Evolutionary conservation across 306 rosid species (phyloP).

Genomic region (Fagus sylvatica): DNA sequence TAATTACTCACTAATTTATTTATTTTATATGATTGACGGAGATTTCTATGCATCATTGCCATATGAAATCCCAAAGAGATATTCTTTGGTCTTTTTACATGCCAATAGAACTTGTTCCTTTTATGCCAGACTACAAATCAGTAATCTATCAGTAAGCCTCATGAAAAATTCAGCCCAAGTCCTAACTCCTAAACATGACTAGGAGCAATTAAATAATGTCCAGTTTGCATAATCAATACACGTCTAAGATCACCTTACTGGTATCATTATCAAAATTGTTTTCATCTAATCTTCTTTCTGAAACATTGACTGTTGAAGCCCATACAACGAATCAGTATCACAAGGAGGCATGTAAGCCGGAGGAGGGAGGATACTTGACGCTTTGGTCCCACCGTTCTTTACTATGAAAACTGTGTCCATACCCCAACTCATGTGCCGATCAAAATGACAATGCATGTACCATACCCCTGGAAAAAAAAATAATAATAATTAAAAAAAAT

Average conservation of each 20-base stretch:
- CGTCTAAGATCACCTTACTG: background rate
- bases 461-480: background rate
- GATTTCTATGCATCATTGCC: too few species aligned
- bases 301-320: background rate
- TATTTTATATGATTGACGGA: too few species aligned
- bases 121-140: too few species aligned
- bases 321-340: background rate
- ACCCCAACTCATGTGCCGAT: constrained; percentile 14
- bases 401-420: constrained; percentile 9
- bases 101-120: too few species aligned
- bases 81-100: too few species aligned
- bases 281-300: background rate
- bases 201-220: too few species aligned
- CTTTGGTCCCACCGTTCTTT: background rate
- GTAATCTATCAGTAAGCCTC: too few species aligned
- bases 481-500: background rate
- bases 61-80: too few species aligned
- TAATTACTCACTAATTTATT: too few species aligned
- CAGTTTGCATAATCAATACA: background rate
- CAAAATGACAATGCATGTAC: constrained; percentile 14
- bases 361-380: background rate
- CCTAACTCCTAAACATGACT: too few species aligned
- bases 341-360: constrained; percentile 11
- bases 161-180: too few species aligned
- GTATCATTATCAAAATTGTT: background rate